phyloP scores from a whole-genome alignment of 495 filamentous ascomycete genomes.

The Xylaria cubensis region DNA sequence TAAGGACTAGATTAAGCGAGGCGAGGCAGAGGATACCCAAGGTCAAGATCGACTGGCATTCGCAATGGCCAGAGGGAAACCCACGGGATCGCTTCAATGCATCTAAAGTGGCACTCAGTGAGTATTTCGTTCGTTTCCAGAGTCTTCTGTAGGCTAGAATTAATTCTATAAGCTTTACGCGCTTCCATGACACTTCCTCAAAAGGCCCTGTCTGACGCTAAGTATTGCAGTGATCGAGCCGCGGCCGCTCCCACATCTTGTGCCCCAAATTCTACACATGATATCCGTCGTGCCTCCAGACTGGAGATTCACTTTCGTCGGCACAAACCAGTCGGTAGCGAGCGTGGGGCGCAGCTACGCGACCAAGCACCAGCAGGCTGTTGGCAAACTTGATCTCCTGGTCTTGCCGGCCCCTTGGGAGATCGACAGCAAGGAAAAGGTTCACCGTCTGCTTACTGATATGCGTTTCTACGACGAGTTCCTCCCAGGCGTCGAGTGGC shows the following conservation, averaged over 20 bases:
- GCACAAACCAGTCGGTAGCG: conserved; percentile 47
- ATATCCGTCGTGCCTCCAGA: conserved; percentile 57
- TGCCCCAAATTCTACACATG: conserved; percentile 57
- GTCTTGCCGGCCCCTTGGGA: conserved; percentile 49
- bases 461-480: conserved; percentile 56
- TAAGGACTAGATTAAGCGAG: conserved; percentile 44
- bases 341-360: conserved; percentile 48
- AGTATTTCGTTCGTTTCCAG: not conserved
- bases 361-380: conserved; percentile 49
- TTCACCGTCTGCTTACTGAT: conserved; percentile 52
- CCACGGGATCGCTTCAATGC: conserved; percentile 48
- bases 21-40: conserved; percentile 47
- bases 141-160: not conserved
- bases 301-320: conserved; percentile 60
- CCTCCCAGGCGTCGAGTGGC: conserved; percentile 52
- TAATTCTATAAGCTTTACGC: not conserved
- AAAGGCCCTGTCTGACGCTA: not conserved
- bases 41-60: conserved; percentile 51
- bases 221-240: conserved; percentile 49
- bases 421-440: conserved; percentile 50
- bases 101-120: conserved; percentile 52
- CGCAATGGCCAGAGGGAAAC: conserved; percentile 32
- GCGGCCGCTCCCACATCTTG: conserved; percentile 51
- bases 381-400: conserved; percentile 56
- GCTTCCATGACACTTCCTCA: not conserved